Evolutionary conservation across 2,329 filamentous ascomycete species (phyloP), one percentile per base, ranked within the genome.

Genomic region (Rhynchosporium agropyri): DNA sequence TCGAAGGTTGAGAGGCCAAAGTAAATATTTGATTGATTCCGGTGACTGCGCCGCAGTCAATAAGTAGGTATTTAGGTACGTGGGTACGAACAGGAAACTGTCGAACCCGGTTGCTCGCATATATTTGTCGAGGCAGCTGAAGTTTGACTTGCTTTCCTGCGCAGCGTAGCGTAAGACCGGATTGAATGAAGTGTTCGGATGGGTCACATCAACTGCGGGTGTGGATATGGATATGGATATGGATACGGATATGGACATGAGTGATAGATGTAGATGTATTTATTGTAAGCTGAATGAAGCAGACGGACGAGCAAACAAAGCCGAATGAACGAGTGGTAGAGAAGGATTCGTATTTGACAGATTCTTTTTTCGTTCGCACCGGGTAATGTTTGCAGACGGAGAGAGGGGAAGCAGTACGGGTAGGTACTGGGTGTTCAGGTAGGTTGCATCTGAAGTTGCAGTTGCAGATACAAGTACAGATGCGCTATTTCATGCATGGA

Each of bases 101-200:
- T 4, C 20, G 26, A 12, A 40, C 13, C 38, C 40, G 29, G 40
- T 56, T 8, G 20, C 38, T 56, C 38, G 53, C 36, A 56, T 56
- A 56, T 26, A 20, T 43, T 56, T 56, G 42, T 45, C 42, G 53
- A 56, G 43, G 53, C 42, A 56, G 53, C 53, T 56, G 53, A 56
- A 45, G 38, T 45, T 43, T 45, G 53, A 45, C 53, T 56, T 33
- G 20, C 53, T 56, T 56, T 29, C 42, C 38, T 56, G 53, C 53
- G 38, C 53, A 56, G 53, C 53, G 50, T 54, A 54, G 53, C 53
- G 50, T 54, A 40, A 33, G 38, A 56, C 53, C 43, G 53, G 38
- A 56, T 26, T 45, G 53, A 40, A 45, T 56, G 20, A 20, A 20
- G 20, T 20, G 20, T 20, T 20, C 20, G 20, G 20, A 20, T 1